A percentile compares a stretch with the other conserved stretches of the same genome.
phyloP scores from a whole-genome alignment of 2,329 filamentous ascomycete species.

The Clarireedia homoeocarpa region DNA sequence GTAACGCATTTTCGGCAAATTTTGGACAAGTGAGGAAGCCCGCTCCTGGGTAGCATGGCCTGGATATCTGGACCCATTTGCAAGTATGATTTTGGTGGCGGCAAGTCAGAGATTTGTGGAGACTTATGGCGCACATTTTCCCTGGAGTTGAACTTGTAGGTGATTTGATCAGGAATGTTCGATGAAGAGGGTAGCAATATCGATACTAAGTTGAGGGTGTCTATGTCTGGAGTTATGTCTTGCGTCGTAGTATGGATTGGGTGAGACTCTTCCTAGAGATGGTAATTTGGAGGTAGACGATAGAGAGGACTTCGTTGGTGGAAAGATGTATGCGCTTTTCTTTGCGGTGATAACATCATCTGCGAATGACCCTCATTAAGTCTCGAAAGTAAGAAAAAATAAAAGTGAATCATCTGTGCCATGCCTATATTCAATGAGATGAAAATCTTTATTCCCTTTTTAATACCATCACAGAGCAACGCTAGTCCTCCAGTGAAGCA shows the following conservation, averaged over 20 bases:
- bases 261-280: too few species aligned
- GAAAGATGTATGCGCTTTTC: background rate
- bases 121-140: background rate
- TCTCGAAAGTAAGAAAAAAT: background rate
- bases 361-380: background rate
- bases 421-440: background rate
- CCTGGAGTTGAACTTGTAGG: background rate
- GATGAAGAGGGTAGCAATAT: too few species aligned
- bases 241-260: too few species aligned
- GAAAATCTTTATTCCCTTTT: background rate
- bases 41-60: background rate
- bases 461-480: background rate
- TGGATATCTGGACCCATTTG: constrained; percentile 6
- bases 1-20: background rate
- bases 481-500: background rate
- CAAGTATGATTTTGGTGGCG: background rate
- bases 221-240: too few species aligned
- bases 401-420: background rate
- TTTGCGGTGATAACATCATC: background rate
- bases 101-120: background rate
- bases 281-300: too few species aligned
- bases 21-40: constrained; percentile 3
- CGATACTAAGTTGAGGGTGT: too few species aligned
- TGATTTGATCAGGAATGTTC: background rate
- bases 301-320: too few species aligned